phyloP scores from a whole-genome alignment of 164 flowering plant species.

The Nymphaea thermarum region DNA sequence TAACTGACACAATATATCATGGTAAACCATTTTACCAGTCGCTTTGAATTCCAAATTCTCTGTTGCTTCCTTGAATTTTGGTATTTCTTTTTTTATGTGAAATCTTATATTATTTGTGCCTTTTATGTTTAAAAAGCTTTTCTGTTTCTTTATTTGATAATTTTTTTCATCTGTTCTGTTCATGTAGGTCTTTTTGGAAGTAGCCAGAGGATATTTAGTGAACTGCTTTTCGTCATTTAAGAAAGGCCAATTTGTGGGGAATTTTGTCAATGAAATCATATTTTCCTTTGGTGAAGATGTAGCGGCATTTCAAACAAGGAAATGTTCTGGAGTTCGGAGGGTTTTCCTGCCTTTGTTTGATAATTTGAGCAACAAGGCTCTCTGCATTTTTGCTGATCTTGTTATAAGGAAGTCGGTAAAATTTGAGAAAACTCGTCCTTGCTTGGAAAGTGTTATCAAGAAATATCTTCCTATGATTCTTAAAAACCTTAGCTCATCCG shows the following conservation, averaged over 20 bases:
- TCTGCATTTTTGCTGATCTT: neutral
- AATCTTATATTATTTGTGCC: no score
- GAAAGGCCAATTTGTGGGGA: neutral
- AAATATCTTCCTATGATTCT: constrained; percentile 18
- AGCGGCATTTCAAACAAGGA: neutral
- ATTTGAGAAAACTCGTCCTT: constrained; percentile 35
- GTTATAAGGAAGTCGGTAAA: neutral
- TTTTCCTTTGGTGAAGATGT: neutral
- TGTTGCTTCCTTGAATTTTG: no score
- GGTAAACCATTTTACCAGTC: no score
- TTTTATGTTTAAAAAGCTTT: no score
- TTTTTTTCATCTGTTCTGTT: no score
- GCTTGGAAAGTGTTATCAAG: constrained; percentile 36
- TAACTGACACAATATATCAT: no score
- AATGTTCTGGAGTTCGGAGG: neutral
- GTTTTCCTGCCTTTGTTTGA: no score
- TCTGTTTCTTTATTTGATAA: no score
- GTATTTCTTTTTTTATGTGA: no score
- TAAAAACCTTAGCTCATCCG: constrained; percentile 3
- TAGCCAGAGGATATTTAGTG: neutral
- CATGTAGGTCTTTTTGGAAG: neutral
- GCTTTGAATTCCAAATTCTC: no score
- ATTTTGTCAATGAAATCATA: neutral
- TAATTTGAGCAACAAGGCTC: neutral
- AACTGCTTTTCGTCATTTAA: neutral